phyloP scores from a whole-genome alignment of 2,329 filamentous ascomycete genomes.

The Phaeosphaeria sp. region DNA sequence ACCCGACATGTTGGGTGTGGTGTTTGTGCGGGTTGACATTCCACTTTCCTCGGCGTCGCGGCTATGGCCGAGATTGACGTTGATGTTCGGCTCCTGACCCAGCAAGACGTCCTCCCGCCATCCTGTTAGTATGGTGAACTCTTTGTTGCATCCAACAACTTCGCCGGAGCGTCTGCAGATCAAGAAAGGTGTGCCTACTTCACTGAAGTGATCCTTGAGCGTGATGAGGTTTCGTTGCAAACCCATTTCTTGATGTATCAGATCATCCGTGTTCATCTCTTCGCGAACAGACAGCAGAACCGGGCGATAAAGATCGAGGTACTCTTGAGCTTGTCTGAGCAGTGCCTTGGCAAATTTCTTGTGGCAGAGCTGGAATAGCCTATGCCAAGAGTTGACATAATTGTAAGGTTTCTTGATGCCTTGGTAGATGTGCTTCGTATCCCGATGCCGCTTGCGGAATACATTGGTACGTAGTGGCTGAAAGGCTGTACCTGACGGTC shows the following conservation, averaged over 20 bases:
- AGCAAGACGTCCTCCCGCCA: constrained; percentile 91
- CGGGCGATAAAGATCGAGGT: constrained; percentile 86
- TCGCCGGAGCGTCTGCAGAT: constrained; percentile 92
- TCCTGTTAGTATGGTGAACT: constrained; percentile 93
- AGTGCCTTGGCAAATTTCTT: constrained; percentile 79
- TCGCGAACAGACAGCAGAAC: constrained; percentile 92
- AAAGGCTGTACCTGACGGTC: constrained; percentile 35
- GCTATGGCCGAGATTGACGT: constrained; percentile 75
- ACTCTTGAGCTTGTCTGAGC: constrained; percentile 82
- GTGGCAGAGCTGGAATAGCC: constrained; percentile 79
- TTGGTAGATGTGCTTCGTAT: constrained; percentile 87
- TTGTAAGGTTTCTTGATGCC: constrained; percentile 89
- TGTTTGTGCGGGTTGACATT: constrained; percentile 47
- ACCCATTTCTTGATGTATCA: constrained; percentile 97
- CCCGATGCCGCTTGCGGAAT: constrained; percentile 62
- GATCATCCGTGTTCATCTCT: constrained; percentile 84
- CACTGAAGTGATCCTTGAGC: constrained; percentile 88
- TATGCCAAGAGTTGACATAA: constrained; percentile 90
- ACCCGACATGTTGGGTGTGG: constrained; percentile 53
- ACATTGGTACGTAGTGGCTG: constrained; percentile 42
- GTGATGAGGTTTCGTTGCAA: constrained; percentile 92
- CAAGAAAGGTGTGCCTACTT: constrained; percentile 87
- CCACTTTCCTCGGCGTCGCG: constrained; percentile 45
- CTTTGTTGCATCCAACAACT: constrained; percentile 93
- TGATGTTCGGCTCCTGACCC: constrained; percentile 85